Conservation (phyloP, 495 filamentous ascomycete species). For the Aspergillus cavernicola region DNA sequence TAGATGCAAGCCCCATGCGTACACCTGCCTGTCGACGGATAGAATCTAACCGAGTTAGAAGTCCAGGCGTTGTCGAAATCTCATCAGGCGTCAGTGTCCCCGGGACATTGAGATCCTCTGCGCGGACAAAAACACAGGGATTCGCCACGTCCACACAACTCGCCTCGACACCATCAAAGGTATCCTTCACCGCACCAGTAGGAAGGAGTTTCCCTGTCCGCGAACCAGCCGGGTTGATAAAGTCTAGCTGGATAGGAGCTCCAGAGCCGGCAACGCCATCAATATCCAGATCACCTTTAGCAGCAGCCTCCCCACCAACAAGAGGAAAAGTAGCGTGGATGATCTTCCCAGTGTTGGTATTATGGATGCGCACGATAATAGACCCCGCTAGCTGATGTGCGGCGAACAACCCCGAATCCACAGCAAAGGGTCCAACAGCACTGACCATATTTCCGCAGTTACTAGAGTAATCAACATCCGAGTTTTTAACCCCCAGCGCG, state of each 20-base stretch:
- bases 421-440: slow-evolving; percentile 62
- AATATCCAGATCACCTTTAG: slow-evolving; percentile 56
- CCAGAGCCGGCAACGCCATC: slow-evolving; percentile 63
- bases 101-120: slow-evolving; percentile 46
- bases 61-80: slow-evolving; percentile 41
- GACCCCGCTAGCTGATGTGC: background rate
- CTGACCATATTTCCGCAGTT: slow-evolving; percentile 75
- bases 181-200: slow-evolving; percentile 56
- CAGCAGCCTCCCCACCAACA: slow-evolving; percentile 44
- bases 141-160: slow-evolving; percentile 64
- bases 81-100: slow-evolving; percentile 50
- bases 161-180: slow-evolving; percentile 48
- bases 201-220: slow-evolving; percentile 64
- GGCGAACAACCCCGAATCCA: slow-evolving; percentile 49
- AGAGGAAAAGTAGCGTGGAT: slow-evolving; percentile 48
- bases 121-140: slow-evolving; percentile 61
- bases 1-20: slow-evolving; percentile 57
- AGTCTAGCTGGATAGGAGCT: slow-evolving; percentile 56
- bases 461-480: slow-evolving; percentile 57
- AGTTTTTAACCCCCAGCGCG: slow-evolving; percentile 58
- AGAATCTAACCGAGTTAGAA: slow-evolving; percentile 53
- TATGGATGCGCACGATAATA: slow-evolving; percentile 37
- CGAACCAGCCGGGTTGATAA: slow-evolving; percentile 63
- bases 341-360: slow-evolving; percentile 53
- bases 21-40: slow-evolving; percentile 59